Evolutionary conservation across 768 basidiomycete species (phyloP), one percentile per base, ranked within the genome.

Genomic region (Psilocybe azurescens): DNA sequence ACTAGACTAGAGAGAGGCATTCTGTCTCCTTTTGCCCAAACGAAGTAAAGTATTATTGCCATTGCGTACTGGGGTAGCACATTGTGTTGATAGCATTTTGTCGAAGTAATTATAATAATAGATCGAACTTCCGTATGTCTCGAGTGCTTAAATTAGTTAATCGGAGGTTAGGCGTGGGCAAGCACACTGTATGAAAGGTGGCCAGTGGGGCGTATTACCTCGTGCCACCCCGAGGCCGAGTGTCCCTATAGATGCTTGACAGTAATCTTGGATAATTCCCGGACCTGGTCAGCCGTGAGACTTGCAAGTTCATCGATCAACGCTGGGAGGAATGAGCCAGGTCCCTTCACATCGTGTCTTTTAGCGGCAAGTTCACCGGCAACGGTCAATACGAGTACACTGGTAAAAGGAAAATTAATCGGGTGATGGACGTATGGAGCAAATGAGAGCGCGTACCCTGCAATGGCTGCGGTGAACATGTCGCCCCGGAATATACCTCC

Each of bases 381-480:
- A 32, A 89, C 73, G 6, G 84, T 89, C 66, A 89, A 75, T 1
- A 84, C 82, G 58, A 89, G 74, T 0, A 88, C 77, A 1, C 88
- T 88, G 69, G 13, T 28, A 51, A 56, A 55, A 39, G 58, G n/a
- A 52, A 48, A 56, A 59, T 53, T 66, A 55, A 56, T 60, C 59
- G 33, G 14, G n/a, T 36, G 11, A 20, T 51, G 14, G 56, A 48
- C 33, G 52, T 24, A 16, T 8, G 33, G 20, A 32, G 18, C 28
- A 11, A 10, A 14, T 30, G 53, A 13, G 74, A 5, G 41, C n/a
- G 41, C 86, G 65, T 71, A 93, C 93, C 91, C 95, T 52, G 89
- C 86, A 28, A 95, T 77, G 0, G 94, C 85, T 1, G 85, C 94
- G 11, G 86, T 64, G 36, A 97, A 76, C 82, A 94, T 91, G 69